Conservation (phyloP, 768 basidiomycete genomes). For the Tremella mesenterica region DNA sequence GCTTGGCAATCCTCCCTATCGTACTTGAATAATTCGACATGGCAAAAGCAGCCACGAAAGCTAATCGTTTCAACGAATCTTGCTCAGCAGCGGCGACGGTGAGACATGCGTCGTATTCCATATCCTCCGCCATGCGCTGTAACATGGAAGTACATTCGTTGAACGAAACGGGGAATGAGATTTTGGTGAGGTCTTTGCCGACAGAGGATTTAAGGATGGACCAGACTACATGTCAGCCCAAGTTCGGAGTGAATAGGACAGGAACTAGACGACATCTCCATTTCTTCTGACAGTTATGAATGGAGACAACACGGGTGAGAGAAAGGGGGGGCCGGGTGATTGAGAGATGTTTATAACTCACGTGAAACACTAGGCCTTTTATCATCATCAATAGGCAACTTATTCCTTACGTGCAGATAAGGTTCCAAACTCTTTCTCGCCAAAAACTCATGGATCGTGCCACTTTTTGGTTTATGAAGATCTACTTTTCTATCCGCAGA, state of each 20-base stretch:
- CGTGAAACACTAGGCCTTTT: slow-evolving; percentile 65
- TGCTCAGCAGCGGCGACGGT: slow-evolving; percentile 70
- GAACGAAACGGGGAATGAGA: slow-evolving; percentile 76
- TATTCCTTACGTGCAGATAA: slow-evolving; percentile 57
- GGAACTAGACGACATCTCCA: background rate
- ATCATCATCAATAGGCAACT: slow-evolving; percentile 59
- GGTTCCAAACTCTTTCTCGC: slow-evolving; percentile 51
- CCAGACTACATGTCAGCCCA: slow-evolving; percentile 56
- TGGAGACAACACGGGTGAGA: background rate
- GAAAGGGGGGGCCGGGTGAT: background rate
- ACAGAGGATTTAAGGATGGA: slow-evolving; percentile 89
- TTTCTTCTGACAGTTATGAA: background rate
- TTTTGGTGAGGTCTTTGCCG: slow-evolving; percentile 92
- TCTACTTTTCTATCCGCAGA: slow-evolving; percentile 4
- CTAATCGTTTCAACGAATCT: slow-evolving; percentile 72
- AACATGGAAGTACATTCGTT: slow-evolving; percentile 78
- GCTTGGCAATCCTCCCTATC: slow-evolving; percentile 91
- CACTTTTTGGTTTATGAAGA: slow-evolving; percentile 1
- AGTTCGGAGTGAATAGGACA: background rate
- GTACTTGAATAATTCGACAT: slow-evolving; percentile 96
- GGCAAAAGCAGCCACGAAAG: slow-evolving; percentile 90
- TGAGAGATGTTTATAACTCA: slow-evolving; percentile 13
- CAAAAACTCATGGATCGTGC: slow-evolving; percentile 42
- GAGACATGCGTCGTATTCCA: slow-evolving; percentile 91
- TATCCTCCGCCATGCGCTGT: slow-evolving; percentile 94